These are phyloP conservation scores for Mycena galopus DNA, from an alignment of 768 basidiomycete species.

Conservation along the genomic window DNA sequence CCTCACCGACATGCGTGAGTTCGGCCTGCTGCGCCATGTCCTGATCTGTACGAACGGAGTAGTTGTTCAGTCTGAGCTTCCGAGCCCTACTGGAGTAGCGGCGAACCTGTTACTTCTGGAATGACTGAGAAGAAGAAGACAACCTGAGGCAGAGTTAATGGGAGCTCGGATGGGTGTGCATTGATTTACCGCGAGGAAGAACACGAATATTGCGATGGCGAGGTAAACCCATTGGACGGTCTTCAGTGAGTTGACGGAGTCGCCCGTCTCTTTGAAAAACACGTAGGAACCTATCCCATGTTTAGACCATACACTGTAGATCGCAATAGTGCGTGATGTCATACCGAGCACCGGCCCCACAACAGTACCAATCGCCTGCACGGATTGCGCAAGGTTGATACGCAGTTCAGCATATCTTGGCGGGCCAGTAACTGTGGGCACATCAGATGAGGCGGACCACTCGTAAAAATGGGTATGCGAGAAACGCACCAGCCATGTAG, in stretches of 20 bases:
- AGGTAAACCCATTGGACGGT: conserved; percentile 53
- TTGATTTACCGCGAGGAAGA: conserved; percentile 40
- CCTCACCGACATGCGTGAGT: conserved; percentile 45
- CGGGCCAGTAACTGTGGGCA: conserved; percentile 45
- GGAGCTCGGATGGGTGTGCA: too few relatives aligned
- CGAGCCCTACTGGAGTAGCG: neutral
- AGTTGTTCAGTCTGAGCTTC: neutral
- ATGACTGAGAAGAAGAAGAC: conserved; percentile 51
- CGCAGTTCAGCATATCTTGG: conserved; percentile 49
- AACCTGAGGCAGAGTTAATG: conserved; percentile 8
- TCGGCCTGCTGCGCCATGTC: conserved; percentile 53
- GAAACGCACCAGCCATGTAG: conserved; percentile 48
- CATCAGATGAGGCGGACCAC: too few relatives aligned
- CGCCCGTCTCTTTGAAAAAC: conserved; percentile 50
- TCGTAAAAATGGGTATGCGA: too few relatives aligned
- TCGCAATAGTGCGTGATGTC: neutral
- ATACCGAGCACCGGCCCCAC: conserved; percentile 48
- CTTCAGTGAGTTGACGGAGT: conserved; percentile 46
- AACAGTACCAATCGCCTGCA: conserved; percentile 50
- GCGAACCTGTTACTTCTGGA: conserved; percentile 49
- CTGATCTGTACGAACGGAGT: conserved; percentile 39
- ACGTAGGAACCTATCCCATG: conserved; percentile 43
- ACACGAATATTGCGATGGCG: conserved; percentile 50
- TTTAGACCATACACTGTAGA: neutral
- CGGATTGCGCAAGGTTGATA: conserved; percentile 51